Evolutionary conservation across 805 yeast species (phyloP), one percentile per base, ranked within the genome.

Genomic region (Martiniozyma abietophila): DNA sequence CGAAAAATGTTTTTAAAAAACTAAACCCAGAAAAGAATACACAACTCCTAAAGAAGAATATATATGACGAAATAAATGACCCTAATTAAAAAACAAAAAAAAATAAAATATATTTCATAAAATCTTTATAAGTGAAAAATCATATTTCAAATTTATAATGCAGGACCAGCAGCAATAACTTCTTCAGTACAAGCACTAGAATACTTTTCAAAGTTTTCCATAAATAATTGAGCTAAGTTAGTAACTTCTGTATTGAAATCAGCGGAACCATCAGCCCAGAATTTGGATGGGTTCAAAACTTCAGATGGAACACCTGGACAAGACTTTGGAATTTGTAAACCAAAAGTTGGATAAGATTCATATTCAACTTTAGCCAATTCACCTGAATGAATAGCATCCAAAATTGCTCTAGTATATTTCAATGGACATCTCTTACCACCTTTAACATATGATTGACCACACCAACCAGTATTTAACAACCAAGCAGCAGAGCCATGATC

Each of bases 381-480:
- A 45, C 97, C 98, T 47, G 85, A 74, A 65, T 89, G 97, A 52
- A 89, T 86, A 27, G 95, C 78, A 59, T 89, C 95, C 57, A 89
- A 69, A 45, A 89, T 88, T 39, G 95, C 94, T 69, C 98, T 81
- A 42, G 98, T 89, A 76, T 85, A 89, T 64, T 89, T 89, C 64
- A 89, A 75, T 40, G 97, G 89, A 67, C 97, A 89, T 68, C 98
- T 80, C 70, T 84, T 80, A 58, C 97, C 98, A 51, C 96, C 97
- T 59, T 76, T 72, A 36, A 84, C 69, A 47, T 83, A 94, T 41
- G 95, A 80, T 50, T 88, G 76, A 43, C 98, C 98, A 45, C 88
- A 84, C 98, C 98, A 89, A 44, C 98, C 98, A 47, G 98, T 89
- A 69, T 89, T 89, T 58, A 89, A 74, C 61, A 89, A 74, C 95